Evolutionary conservation across 1,284 basidiomycete species (phyloP).

Genomic region (Inonotus hispidus): DNA sequence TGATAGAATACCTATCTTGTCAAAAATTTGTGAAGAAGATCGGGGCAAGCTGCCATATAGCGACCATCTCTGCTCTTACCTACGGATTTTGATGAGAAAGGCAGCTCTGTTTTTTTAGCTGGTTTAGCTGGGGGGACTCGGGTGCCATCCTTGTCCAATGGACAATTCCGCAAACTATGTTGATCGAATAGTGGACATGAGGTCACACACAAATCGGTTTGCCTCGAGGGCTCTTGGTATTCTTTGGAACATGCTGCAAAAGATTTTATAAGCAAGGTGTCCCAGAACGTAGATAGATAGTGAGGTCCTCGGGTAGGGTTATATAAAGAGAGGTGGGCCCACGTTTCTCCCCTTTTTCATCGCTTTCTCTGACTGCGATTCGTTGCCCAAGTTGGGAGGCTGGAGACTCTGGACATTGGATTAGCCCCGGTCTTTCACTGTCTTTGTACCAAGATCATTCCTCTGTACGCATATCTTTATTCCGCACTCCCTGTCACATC

Average conservation of each 20-base stretch:
- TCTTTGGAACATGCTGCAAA: constrained; percentile 3
- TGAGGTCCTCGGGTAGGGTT: not conserved
- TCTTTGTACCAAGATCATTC: not conserved
- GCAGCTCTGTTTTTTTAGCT: too few species aligned
- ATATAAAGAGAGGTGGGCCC: constrained; percentile 8
- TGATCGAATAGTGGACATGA: not conserved
- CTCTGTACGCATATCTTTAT: not conserved
- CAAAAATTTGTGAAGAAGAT: too few species aligned
- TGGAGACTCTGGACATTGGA: not conserved
- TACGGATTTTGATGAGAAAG: too few species aligned
- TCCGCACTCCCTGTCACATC: not conserved
- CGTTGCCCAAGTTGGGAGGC: not conserved
- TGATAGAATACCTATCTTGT: not conserved
- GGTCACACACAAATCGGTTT: not conserved
- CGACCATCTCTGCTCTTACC: too few species aligned
- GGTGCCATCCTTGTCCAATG: too few species aligned
- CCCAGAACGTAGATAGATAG: not conserved
- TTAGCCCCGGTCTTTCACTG: not conserved
- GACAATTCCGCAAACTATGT: too few species aligned
- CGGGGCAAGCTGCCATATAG: too few species aligned
- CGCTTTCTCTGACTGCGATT: not conserved
- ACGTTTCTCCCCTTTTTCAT: not conserved
- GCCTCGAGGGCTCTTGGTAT: constrained; percentile 5
- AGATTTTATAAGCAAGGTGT: not conserved
- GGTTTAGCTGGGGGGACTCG: too few species aligned